Base-by-base conservation (phyloP, 345 rosid species). In the Eucalyptus cladocalyx region DNA sequence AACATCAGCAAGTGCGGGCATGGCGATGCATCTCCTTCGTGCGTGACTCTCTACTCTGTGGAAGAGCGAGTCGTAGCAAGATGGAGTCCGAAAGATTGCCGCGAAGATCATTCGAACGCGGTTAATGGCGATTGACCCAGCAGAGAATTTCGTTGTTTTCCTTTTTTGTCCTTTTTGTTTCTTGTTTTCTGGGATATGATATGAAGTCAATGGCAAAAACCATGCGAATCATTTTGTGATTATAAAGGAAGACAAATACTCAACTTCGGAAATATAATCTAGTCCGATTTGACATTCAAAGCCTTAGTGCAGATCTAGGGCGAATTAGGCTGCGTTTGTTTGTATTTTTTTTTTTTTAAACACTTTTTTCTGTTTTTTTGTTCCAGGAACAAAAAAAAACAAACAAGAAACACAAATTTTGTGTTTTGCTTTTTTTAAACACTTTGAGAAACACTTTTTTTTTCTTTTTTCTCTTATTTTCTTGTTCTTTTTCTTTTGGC, bases 61-160 rank as follows among this genome's bases (percentile, higher is more conserved):
- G 94, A 94, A 91, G 96, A 95, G 89, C 92, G 89, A 24, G 93
- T 93, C 14, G 89, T 96, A 45, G 92, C 91, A 7, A 94, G 99
- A 86, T 97, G 97, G 98, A 94, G 89, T 88, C 95, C 97, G 19
- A 94, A 95, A 91, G 94, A 92, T 32, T 91, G 92, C 88, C 96
- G 97, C 12, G 97, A 96, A 89, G 91, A 96, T 88, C 93, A 88
- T n/a, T 37, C 91, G n/a, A 87, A 6, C 24, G 43, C 76, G 26
- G 87, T 69, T 88, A 91, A 87, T 89, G 72, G 37, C 37, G 1
- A 14, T 65, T 65, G 72, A 65, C 5, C 72, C 5, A 65, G 34
- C 72, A 4, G 37, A 65, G 72, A 65, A 65, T 65, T 65, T 65
- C 37, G 9, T 14, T 30, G 4, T 62, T n/a, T 14, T 19, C 0